Percentiles rank a stretch among this genome's conserved stretches.
These are phyloP conservation scores for Mrakia gelida DNA, from an alignment of 768 basidiomycete genomes.

Conservation along the genomic window DNA sequence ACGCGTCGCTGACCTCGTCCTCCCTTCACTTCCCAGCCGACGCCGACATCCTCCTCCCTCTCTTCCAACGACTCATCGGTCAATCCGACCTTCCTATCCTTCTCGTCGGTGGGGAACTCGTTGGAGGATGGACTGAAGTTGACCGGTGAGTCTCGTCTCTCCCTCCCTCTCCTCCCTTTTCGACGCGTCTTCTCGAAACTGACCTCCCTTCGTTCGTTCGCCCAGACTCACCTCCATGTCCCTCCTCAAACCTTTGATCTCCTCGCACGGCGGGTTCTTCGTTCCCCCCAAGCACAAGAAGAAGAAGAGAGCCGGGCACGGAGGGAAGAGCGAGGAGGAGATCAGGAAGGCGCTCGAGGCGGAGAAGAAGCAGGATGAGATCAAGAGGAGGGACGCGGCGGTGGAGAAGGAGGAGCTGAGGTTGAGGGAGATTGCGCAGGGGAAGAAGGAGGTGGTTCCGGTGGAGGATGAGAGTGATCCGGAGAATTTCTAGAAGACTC, in stretches of 20 bases:
- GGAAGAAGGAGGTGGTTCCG: not conserved
- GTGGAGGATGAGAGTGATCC: not conserved
- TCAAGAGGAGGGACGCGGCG: constrained; percentile 6
- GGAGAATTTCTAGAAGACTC: not conserved
- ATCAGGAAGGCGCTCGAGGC: constrained; percentile 7
- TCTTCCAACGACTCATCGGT: constrained; percentile 38
- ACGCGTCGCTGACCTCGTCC: not conserved
- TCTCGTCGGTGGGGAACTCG: constrained; percentile 60
- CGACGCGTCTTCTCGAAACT: not conserved
- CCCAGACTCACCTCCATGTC: constrained; percentile 3
- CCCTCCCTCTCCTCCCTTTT: not conserved
- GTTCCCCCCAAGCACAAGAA: constrained; percentile 27
- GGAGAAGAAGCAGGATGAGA: constrained; percentile 9
- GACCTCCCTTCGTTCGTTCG: not conserved
- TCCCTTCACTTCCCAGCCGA: constrained; percentile 51
- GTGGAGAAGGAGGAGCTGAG: not conserved
- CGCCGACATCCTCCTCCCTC: constrained; percentile 61
- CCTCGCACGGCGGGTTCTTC: constrained; percentile 12
- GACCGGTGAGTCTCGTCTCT: constrained; percentile 15
- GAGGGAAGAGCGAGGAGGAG: constrained; percentile 18
- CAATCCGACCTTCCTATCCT: constrained; percentile 58
- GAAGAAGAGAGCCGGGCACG: constrained; percentile 26
- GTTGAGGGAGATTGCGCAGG: not conserved
- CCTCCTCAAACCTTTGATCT: constrained; percentile 1
- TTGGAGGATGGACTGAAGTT: constrained; percentile 45